Evolutionary conservation across 1,139 yeast genomes (phyloP), one percentile per base, ranked within the genome.

Genomic region (Kurtzmaniella natalensis): DNA sequence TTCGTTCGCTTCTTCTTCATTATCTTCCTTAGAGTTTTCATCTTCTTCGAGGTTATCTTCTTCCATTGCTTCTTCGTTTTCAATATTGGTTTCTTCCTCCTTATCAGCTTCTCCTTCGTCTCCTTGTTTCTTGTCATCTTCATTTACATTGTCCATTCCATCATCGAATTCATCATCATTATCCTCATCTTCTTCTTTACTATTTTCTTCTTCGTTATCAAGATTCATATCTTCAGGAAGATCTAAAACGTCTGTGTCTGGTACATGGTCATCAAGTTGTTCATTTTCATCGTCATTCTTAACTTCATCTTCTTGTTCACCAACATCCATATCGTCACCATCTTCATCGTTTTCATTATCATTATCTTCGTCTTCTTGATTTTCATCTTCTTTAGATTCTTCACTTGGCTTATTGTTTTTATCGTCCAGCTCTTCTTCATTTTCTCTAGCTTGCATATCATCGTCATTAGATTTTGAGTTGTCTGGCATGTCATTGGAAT

Each of bases 191-290:
- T 59, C 68, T 1, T 60, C 67, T 1, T 67, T 75, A 10, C 66
- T 74, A 2, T 68, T 76, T n/a, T 78, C 85, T 18, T 73, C 79
- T 27, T 70, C 84, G 11, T 78, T 78, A 51, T 86, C 95, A 28
- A 86, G 66, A 43, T 86, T 77, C 68, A 89, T 76, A 44, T 88
- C 94, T 28, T 89, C 97, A 0, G 95, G 95, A 25, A 87, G 64
- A 25, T 85, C 94, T 46, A 87, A 63, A 4, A 86, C 78, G 40
- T 87, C 96, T 11, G 81, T 72, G 53, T 87, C 94, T 7, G 87
- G 92, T 32, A 82, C 87, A 44, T 76, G 64, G 10, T 78, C 76
- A 34, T 84, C 94, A 37, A 83, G 55, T 40, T 81, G 78, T 32
- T 84, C 87, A 32, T 74, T 74, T 18, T 84, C 88, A 31, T 81